Evolutionary conservation across 768 basidiomycete species (phyloP), one percentile per base, ranked within the genome.

Genomic region (Mycena galericulata): DNA sequence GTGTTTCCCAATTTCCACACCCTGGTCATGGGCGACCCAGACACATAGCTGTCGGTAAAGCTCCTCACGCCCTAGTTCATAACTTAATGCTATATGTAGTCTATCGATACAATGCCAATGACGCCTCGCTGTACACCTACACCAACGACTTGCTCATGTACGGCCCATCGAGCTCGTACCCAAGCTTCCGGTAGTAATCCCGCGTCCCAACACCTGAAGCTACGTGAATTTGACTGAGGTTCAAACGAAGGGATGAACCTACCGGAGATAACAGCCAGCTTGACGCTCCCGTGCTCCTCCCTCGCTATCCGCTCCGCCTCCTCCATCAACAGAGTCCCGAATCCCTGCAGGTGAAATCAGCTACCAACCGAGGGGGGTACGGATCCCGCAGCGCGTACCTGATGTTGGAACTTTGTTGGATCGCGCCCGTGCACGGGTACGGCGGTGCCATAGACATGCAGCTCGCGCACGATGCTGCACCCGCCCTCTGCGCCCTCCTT

Each of bases 391-490:
- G n/a, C 36, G 64, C 81, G 63, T 53, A 91, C 91, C 85, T 95
- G 94, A 81, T 98, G 96, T 77, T 98, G 96, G 85, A 99, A 98
- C 80, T 97, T 98, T 36, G 96, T 98, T 22, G 98, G 98, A 81
- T 99, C 97, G 54, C 98, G 87, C 61, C 95, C 96, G 78, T 99
- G 97, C 38, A 99, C 96, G 7, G 96, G 96, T 38, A 99, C 96
- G 20, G 98, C 97, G 14, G 97, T 99, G 24, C 98, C 98, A 77
- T 99, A 99, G 24, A 99, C 97, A 82, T 97, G 97, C 74, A 99
- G 81, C 79, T 99, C 98, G 67, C 98, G 84, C 30, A 99, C 97
- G 77, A 99, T 95, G 78, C 94, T 95, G 73, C 92, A 91, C 10
- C 93, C 89, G 50, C 94, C 95, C 73, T 92, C 92, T 27, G 87